Conservation (phyloP, 2,329 filamentous ascomycete genomes). For the Amauroascus verrucosus region DNA sequence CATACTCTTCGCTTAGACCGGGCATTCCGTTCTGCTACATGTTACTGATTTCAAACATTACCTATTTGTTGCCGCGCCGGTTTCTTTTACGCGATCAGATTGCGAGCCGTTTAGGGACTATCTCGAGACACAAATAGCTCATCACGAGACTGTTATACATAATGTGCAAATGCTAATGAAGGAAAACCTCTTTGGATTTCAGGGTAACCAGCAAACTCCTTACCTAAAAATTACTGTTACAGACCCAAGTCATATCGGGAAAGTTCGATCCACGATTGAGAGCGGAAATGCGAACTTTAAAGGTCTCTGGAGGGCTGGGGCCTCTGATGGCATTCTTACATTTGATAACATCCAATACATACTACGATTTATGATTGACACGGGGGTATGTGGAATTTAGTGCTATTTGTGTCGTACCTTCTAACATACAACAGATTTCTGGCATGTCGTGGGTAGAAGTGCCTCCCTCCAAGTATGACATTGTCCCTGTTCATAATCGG, state of each 20-base stretch:
- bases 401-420: not conserved
- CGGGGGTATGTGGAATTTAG: slow-evolving; percentile 50
- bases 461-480: slow-evolving; percentile 59
- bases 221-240: slow-evolving; percentile 90
- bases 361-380: slow-evolving; percentile 95
- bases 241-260: slow-evolving; percentile 74
- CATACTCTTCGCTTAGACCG: slow-evolving; percentile 36
- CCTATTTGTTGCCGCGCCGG: slow-evolving; percentile 80
- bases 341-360: slow-evolving; percentile 96
- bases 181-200: slow-evolving; percentile 88
- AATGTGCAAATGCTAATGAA: slow-evolving; percentile 72
- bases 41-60: slow-evolving; percentile 96
- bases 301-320: slow-evolving; percentile 67
- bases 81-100: slow-evolving; percentile 68
- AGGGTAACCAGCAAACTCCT: slow-evolving; percentile 82
- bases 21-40: slow-evolving; percentile 88
- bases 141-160: slow-evolving; percentile 63
- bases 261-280: slow-evolving; percentile 66
- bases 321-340: slow-evolving; percentile 59
- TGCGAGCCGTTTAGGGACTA: slow-evolving; percentile 68
- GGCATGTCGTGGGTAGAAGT: slow-evolving; percentile 98
- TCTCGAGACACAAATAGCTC: slow-evolving; percentile 67
- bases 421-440: slow-evolving; percentile 48
- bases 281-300: slow-evolving; percentile 73
- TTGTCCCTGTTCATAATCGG: slow-evolving; percentile 55